Conservation (phyloP, 2,329 filamentous ascomycete genomes). For the Anthostomella pinea region DNA sequence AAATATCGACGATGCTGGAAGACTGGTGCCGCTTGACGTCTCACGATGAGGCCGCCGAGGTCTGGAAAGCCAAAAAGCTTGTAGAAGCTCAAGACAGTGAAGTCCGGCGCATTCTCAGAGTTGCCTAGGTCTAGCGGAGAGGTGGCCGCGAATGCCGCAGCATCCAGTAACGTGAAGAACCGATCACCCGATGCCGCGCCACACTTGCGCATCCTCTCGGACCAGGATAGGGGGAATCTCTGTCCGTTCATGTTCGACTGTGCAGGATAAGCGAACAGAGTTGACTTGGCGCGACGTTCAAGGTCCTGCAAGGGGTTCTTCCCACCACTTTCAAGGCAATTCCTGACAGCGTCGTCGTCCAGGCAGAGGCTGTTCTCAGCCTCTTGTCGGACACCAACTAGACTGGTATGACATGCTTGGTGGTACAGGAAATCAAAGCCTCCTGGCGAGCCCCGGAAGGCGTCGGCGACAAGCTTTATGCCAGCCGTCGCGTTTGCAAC, state of each 20-base stretch:
- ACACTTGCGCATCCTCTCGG: constrained; percentile 41
- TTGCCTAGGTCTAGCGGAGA: constrained; percentile 70
- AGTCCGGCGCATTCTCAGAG: constrained; percentile 67
- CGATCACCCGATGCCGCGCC: constrained; percentile 21
- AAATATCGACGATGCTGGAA: constrained; percentile 76
- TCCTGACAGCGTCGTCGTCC: constrained; percentile 58
- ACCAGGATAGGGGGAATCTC: constrained; percentile 71
- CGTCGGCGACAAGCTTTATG: constrained; percentile 68
- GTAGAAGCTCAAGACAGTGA: constrained; percentile 84
- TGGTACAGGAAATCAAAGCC: constrained; percentile 86
- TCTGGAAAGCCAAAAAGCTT: constrained; percentile 99
- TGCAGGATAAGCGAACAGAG: constrained; percentile 75
- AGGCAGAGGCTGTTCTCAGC: constrained; percentile 66
- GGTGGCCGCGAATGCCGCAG: constrained; percentile 77
- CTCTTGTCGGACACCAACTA: constrained; percentile 77
- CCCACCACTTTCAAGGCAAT: constrained; percentile 62
- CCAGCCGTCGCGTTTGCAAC: constrained; percentile 60
- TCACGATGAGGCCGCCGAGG: constrained; percentile 79
- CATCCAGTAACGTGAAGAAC: constrained; percentile 75
- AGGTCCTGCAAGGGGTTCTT: constrained; percentile 29
- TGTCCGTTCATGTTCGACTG: constrained; percentile 92
- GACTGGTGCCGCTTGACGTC: constrained; percentile 62
- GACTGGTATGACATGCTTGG: constrained; percentile 78
- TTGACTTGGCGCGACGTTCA: constrained; percentile 23
- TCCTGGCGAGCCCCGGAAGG: constrained; percentile 62